Conservation (phyloP, 2,329 filamentous ascomycete genomes). For the Sarocladium oryzae region DNA sequence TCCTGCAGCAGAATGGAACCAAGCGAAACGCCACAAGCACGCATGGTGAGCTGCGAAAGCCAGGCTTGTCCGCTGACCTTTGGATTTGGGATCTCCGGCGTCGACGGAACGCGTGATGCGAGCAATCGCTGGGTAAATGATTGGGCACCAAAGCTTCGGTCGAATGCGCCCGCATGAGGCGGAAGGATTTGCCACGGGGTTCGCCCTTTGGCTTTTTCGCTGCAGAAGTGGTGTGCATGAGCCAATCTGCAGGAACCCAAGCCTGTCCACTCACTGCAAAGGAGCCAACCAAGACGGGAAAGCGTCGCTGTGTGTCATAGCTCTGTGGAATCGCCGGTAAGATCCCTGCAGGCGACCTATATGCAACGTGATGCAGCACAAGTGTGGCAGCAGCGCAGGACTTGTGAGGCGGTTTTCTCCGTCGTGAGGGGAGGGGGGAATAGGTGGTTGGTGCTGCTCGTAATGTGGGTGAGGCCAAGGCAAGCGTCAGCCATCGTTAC, state of each 20-base stretch:
- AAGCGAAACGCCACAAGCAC: not conserved
- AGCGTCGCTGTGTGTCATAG: not conserved
- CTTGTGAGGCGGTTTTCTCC: not conserved
- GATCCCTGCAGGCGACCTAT: not conserved
- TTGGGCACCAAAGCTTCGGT: constrained; percentile 1
- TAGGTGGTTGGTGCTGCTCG: not conserved
- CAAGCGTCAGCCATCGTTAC: not conserved
- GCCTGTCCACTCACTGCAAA: not conserved
- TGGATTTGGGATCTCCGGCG: no score
- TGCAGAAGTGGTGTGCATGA: constrained; percentile 8
- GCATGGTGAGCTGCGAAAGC: not conserved
- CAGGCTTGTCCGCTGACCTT: not conserved
- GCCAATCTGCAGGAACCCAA: constrained; percentile 3
- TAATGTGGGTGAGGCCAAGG: not conserved
- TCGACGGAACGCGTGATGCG: constrained; percentile 5
- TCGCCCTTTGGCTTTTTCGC: not conserved
- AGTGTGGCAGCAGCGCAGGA: not conserved
- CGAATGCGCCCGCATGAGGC: not conserved
- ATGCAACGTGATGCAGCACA: not conserved
- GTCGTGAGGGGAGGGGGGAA: not conserved
- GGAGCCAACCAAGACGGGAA: constrained; percentile 6
- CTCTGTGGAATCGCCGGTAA: not conserved
- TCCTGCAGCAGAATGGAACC: constrained; percentile 1
- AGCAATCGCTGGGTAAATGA: not conserved
- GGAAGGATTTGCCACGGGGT: not conserved